Conservation (phyloP, 2,329 filamentous ascomycete species). For the Pezicula neosporulosa region DNA sequence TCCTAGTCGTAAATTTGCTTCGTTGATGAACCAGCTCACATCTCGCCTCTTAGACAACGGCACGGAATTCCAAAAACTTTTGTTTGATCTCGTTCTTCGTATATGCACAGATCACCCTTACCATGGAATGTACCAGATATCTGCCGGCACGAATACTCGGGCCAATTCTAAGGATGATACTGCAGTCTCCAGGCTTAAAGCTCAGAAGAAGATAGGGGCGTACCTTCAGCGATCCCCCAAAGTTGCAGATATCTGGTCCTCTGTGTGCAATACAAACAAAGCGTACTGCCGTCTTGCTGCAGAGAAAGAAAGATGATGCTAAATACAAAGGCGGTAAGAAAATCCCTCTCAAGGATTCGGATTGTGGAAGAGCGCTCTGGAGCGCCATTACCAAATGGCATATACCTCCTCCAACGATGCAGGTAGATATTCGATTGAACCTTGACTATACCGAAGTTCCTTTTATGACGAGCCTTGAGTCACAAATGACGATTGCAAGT, state of each 20-base stretch:
- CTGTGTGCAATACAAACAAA: slow-evolving; percentile 71
- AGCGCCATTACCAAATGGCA: slow-evolving; percentile 59
- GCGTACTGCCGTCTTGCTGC: slow-evolving; percentile 61
- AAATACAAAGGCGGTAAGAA: slow-evolving; percentile 67
- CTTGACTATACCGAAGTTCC: slow-evolving; percentile 77
- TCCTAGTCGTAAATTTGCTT: slow-evolving; percentile 86
- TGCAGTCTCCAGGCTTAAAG: slow-evolving; percentile 68
- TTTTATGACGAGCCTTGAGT: slow-evolving; percentile 66
- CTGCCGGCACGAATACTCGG: slow-evolving; percentile 71
- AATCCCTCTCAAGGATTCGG: slow-evolving; percentile 59
- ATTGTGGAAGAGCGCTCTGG: slow-evolving; percentile 59
- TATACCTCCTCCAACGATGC: slow-evolving; percentile 87
- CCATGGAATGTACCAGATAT: slow-evolving; percentile 96
- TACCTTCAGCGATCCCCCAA: slow-evolving; percentile 51
- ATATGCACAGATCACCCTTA: slow-evolving; percentile 94
- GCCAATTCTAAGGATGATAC: slow-evolving; percentile 70
- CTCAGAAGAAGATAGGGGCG: slow-evolving; percentile 66
- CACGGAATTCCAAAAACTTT: slow-evolving; percentile 69
- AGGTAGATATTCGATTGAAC: slow-evolving; percentile 69
- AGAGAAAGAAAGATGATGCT: slow-evolving; percentile 59
- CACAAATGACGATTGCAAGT: slow-evolving; percentile 78
- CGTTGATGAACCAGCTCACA: slow-evolving; percentile 92
- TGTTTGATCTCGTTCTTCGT: slow-evolving; percentile 70
- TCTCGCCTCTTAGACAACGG: slow-evolving; percentile 78
- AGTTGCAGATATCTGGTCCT: slow-evolving; percentile 59